Conservation (phyloP, 2,329 filamentous ascomycete genomes). For the Pestalotiopsis sp. region DNA sequence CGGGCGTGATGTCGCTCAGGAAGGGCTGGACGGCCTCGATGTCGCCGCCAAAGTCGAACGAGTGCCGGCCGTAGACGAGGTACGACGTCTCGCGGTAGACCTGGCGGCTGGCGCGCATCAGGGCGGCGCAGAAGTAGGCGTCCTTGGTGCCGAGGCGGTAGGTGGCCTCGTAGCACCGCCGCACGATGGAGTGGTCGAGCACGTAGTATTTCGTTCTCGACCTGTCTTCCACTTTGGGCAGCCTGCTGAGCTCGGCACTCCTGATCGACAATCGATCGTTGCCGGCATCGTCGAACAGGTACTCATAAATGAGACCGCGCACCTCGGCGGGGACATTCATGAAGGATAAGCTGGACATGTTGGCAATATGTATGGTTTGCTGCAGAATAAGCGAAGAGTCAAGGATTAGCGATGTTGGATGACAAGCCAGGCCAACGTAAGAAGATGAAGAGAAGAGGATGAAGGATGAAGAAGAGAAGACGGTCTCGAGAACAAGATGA, state of each 20-base stretch:
- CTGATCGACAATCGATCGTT: slow-evolving; percentile 41
- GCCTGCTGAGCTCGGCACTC: slow-evolving; percentile 28
- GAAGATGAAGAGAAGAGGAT: neutral
- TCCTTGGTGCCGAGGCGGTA: slow-evolving; percentile 51
- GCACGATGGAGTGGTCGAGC: slow-evolving; percentile 40
- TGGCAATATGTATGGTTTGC: neutral
- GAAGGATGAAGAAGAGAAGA: neutral
- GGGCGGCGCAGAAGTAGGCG: slow-evolving; percentile 41
- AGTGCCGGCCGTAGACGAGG: slow-evolving; percentile 57
- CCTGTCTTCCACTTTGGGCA: slow-evolving; percentile 23
- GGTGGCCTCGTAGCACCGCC: slow-evolving; percentile 52
- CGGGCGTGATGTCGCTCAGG: slow-evolving; percentile 55
- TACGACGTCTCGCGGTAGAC: slow-evolving; percentile 59
- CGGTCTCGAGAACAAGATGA: no score
- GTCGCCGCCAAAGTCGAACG: slow-evolving; percentile 61
- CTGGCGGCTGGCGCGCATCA: slow-evolving; percentile 48
- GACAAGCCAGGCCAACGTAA: neutral
- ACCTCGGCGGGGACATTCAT: slow-evolving; percentile 43
- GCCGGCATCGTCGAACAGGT: slow-evolving; percentile 45
- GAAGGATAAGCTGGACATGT: neutral
- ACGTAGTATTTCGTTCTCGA: slow-evolving; percentile 43
- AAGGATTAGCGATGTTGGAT: neutral
- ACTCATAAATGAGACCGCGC: slow-evolving; percentile 45
- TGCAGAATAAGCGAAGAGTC: neutral
- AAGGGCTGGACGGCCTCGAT: slow-evolving; percentile 65